Percentiles rank a stretch among this genome's conserved stretches.
Conservation (phyloP, 2,329 filamentous ascomycete genomes). For the Beauveria brongniartii region DNA sequence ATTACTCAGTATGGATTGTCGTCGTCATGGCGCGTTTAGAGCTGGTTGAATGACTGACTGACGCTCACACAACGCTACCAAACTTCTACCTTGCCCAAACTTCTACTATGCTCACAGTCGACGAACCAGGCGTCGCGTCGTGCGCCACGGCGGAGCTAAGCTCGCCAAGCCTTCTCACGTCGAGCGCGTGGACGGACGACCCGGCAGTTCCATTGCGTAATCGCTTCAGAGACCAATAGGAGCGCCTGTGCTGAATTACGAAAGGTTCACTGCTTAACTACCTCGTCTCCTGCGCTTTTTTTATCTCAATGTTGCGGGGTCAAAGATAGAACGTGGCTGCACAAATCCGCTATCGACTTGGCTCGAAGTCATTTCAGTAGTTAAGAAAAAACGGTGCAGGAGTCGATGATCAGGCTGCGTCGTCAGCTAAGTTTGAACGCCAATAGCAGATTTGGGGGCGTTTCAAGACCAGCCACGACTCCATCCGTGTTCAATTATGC, state of each 20-base stretch:
- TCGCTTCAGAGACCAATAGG: not conserved
- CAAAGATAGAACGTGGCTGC: not conserved
- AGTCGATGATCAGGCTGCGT: not conserved
- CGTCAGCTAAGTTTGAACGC: not conserved
- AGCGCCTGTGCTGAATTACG: not conserved
- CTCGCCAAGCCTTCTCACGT: not conserved
- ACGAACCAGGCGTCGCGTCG: not conserved
- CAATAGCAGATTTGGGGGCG: conserved; percentile 1
- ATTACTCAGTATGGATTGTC: not conserved
- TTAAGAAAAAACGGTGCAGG: not conserved
- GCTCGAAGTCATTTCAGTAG: not conserved
- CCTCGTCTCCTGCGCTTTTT: not conserved
- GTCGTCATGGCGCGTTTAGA: not conserved
- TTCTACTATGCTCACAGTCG: not conserved
- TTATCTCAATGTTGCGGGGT: not conserved
- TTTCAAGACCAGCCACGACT: conserved; percentile 1
- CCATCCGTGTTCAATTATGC: not conserved
- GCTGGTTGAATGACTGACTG: not conserved
- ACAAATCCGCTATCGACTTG: not conserved
- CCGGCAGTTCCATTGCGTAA: conserved; percentile 6
- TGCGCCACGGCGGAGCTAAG: not conserved
- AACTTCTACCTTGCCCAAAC: not conserved
- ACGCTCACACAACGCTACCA: not conserved
- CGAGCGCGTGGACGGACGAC: not conserved
- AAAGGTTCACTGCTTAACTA: not conserved